Conservation (phyloP, 495 filamentous ascomycete genomes). For the Penicillium mononematosum region DNA sequence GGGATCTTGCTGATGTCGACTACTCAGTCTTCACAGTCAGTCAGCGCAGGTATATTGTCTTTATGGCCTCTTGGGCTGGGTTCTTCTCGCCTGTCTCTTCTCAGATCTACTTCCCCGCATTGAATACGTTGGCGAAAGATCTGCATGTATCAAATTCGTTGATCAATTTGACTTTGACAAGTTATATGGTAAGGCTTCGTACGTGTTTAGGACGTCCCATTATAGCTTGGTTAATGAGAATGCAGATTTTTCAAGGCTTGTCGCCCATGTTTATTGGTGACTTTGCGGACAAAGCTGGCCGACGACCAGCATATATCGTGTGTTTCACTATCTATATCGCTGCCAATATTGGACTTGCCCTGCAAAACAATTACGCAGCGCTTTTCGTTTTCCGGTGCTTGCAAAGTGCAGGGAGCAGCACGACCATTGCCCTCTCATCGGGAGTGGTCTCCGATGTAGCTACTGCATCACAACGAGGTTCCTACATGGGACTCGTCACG, state of each 20-base stretch:
- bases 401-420: conserved; percentile 51
- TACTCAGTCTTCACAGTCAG: conserved; percentile 29
- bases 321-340: conserved; percentile 47
- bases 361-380: conserved; percentile 47
- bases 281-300: conserved; percentile 48
- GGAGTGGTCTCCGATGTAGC: conserved; percentile 46
- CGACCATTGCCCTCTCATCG: conserved; percentile 42
- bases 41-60: conserved; percentile 46
- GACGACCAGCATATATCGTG: conserved; percentile 48
- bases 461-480: conserved; percentile 43
- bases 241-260: conserved; percentile 50
- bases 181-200: conserved; percentile 51
- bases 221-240: conserved; percentile 3
- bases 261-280: conserved; percentile 50
- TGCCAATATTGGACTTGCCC: conserved; percentile 51
- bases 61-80: conserved; percentile 60
- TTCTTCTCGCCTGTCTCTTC: conserved; percentile 72
- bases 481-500: conserved; percentile 43
- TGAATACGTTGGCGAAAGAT: conserved; percentile 58
- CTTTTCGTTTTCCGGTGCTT: conserved; percentile 50
- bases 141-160: conserved; percentile 57
- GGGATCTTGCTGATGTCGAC: conserved; percentile 21
- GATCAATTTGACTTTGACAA: conserved; percentile 70
- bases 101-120: conserved; percentile 73
- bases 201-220: neutral